Evolutionary conservation across 257 asterid species (phyloP), one percentile per base, ranked within the genome.

Genomic region (Fraxinus americana): DNA sequence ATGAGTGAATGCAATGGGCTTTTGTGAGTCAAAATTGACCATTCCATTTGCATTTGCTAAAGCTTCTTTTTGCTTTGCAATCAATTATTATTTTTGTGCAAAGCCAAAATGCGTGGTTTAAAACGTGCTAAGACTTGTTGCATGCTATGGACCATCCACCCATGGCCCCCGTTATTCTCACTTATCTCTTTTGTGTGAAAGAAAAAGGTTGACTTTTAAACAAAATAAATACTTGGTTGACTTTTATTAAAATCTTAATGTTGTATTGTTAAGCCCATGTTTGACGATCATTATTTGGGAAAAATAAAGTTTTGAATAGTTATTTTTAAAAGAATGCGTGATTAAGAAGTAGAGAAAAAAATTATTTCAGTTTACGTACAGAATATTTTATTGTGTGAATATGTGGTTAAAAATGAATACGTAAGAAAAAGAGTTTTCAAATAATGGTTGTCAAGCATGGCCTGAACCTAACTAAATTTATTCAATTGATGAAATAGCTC

Each of bases 1-100:
- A 63, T 63, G 69, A 63, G 35, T 63, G 69, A 63, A 63, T 63
- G 27, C 69, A 63, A 63, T 25, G 25, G 35, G 69, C 69, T 63
- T 63, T 63, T 63, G 35, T 10, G 8, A 25, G 68, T 61, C 35
- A 25, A 61, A 25, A 10, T 23, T 61, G 68, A 61, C 68, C 68
- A 25, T 63, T 63, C 35, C 69, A 63, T 21, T 63, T 25, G 11
- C 68, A 25, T 25, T 25, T 57, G 30, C 30, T 5, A 57, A 57
- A 63, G 69, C 35, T 21, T n/a, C 67, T 11, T 63, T 23, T 25
- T 27, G 5, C 69, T 63, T 11, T 25, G 30, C 34, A 10, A 10
- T 63, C 35, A 63, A 63, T 63, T 63, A 63, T 61, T 61, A 30
- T 11, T 61, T 61, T 9, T 21, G 35, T 2, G 16, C 19, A 25